A percentile compares a stretch with the other conserved stretches of the same genome.
Evolutionary conservation across 495 filamentous ascomycete genomes (phyloP).

Genomic region (Neurospora sp.): DNA sequence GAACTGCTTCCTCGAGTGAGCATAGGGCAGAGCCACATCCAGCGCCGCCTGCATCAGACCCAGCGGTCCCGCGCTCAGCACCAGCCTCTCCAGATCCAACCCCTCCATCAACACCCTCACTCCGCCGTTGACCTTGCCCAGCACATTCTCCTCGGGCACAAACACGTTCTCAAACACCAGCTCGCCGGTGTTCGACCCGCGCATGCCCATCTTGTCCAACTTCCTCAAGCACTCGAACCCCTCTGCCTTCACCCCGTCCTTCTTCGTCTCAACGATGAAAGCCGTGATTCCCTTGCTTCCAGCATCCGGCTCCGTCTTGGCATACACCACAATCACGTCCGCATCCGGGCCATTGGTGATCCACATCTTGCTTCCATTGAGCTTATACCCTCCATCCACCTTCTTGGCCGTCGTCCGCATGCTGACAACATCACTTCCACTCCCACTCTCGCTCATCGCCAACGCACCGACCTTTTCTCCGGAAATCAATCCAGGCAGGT

Average conservation of each 20-base stretch:
- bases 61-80: constrained; percentile 84
- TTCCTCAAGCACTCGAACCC: constrained; percentile 87
- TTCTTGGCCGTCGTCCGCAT: constrained; percentile 80
- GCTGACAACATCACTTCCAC: constrained; percentile 87
- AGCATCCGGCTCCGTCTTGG: constrained; percentile 75
- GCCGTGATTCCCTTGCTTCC: constrained; percentile 91
- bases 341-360: constrained; percentile 98
- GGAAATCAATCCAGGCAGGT: constrained; percentile 71
- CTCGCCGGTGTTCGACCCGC: constrained; percentile 93
- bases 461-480: constrained; percentile 80
- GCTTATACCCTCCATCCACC: constrained; percentile 74
- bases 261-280: constrained; percentile 67
- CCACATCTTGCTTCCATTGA: constrained; percentile 98
- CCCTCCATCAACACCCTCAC: constrained; percentile 94
- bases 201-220: constrained; percentile 97
- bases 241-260: constrained; percentile 24
- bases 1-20: constrained; percentile 85
- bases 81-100: constrained; percentile 85
- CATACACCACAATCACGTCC: constrained; percentile 82
- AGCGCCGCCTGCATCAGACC: constrained; percentile 91
- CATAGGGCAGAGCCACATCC: constrained; percentile 81
- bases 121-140: constrained; percentile 71
- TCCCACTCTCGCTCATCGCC: constrained; percentile 89
- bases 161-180: constrained; percentile 89
- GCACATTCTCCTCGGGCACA: constrained; percentile 70